Evolutionary conservation across 352 stramenopile genomes (phyloP).

Genomic region (Phytophthora tentaculata): DNA sequence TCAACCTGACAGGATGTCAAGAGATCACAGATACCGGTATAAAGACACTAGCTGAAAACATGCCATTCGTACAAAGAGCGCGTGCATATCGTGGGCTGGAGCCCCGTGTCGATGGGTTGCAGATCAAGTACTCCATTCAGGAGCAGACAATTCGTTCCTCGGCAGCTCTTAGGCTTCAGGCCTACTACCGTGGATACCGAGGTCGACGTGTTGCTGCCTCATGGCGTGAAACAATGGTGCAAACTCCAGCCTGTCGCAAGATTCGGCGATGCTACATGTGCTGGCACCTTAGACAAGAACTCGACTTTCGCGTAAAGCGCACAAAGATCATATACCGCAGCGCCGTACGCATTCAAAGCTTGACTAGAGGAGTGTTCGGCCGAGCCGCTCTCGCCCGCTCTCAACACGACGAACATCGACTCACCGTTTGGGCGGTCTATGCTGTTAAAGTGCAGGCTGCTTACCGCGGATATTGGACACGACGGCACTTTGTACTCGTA

Average conservation of each 20-base stretch:
- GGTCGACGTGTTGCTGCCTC: conserved; percentile 52
- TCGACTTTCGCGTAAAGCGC: conserved; percentile 39
- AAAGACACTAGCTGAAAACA: conserved; percentile 64
- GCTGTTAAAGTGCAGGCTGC: conserved; percentile 63
- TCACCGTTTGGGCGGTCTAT: conserved; percentile 45
- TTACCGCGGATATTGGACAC: conserved; percentile 69
- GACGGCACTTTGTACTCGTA: conserved; percentile 55
- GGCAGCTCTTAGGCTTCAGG: conserved; percentile 73
- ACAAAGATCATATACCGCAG: conserved; percentile 43
- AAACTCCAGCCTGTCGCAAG: conserved; percentile 50
- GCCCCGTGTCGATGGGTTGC: conserved; percentile 51
- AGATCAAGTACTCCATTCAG: conserved; percentile 77
- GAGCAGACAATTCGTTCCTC: conserved; percentile 79
- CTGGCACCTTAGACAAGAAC: conserved; percentile 51
- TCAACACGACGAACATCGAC: conserved; percentile 39
- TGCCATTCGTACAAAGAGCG: conserved; percentile 71
- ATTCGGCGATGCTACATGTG: conserved; percentile 62
- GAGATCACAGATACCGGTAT: conserved; percentile 82
- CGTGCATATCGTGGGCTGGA: conserved; percentile 66
- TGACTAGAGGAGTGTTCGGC: conserved; percentile 57
- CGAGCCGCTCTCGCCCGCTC: conserved; percentile 39
- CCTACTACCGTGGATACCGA: conserved; percentile 62
- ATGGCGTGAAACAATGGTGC: conserved; percentile 64
- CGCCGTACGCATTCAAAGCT: conserved; percentile 64
- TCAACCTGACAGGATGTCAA: conserved; percentile 79